These are phyloP conservation scores for Cladosporium sp. DNA, from an alignment of 2,329 filamentous ascomycete genomes.

Conservation along the genomic window DNA sequence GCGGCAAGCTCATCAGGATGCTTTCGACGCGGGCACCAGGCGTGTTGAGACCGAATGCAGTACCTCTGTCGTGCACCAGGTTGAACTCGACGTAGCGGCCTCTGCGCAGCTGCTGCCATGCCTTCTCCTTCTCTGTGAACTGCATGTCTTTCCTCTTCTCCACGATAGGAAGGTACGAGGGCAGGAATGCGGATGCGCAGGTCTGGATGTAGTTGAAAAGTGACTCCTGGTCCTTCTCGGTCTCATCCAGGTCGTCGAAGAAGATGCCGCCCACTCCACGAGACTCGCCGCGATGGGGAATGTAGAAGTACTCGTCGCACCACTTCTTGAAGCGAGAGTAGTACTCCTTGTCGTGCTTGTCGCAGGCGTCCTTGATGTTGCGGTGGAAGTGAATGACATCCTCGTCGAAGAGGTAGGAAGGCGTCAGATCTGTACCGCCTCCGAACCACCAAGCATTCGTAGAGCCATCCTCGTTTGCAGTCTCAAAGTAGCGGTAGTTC, in stretches of 20 bases:
- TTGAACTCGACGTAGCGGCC: slow-evolving; percentile 99
- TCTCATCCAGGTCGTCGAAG: slow-evolving; percentile 93
- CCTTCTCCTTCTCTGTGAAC: slow-evolving; percentile 80
- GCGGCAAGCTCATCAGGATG: slow-evolving; percentile 93
- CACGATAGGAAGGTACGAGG: slow-evolving; percentile 87
- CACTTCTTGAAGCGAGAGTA: slow-evolving; percentile 95
- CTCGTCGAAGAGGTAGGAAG: slow-evolving; percentile 92
- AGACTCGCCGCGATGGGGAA: slow-evolving; percentile 84
- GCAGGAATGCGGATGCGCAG: slow-evolving; percentile 82
- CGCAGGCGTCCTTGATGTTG: slow-evolving; percentile 88
- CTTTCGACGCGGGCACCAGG: slow-evolving; percentile 91
- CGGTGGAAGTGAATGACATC: slow-evolving; percentile 96
- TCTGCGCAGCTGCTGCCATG: slow-evolving; percentile 92
- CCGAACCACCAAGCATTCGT: slow-evolving; percentile 97
- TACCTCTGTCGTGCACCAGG: slow-evolving; percentile 92
- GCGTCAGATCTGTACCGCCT: slow-evolving; percentile 90
- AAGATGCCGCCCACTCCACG: slow-evolving; percentile 95
- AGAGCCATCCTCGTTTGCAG: slow-evolving; percentile 76
- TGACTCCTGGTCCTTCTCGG: slow-evolving; percentile 82
- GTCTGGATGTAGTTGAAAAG: slow-evolving; percentile 87
- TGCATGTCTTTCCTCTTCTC: slow-evolving; percentile 88
- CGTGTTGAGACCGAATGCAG: slow-evolving; percentile 89
- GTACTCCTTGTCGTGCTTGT: slow-evolving; percentile 88
- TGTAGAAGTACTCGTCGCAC: slow-evolving; percentile 97
- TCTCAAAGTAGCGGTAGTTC: slow-evolving; percentile 99